phyloP scores from a whole-genome alignment of 1,284 basidiomycete genomes.

The Erythrobasidium hasegawianum region DNA sequence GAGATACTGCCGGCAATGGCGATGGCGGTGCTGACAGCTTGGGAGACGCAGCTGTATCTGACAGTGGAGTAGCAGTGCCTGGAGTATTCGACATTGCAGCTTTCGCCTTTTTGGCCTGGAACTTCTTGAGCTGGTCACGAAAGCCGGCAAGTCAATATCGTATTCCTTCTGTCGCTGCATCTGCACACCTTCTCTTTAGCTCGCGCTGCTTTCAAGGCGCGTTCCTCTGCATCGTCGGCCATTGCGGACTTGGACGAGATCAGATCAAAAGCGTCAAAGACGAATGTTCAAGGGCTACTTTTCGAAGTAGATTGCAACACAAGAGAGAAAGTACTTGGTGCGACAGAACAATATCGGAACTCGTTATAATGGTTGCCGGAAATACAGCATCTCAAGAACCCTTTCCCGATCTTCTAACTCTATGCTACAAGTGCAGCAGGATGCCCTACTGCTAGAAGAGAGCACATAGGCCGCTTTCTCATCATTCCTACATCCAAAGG shows the following conservation, averaged over 20 bases:
- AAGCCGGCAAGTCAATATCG: not conserved
- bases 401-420: too few relatives aligned
- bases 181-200: constrained; percentile 41
- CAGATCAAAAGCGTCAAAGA: too few relatives aligned
- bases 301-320: too few relatives aligned
- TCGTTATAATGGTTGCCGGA: too few relatives aligned
- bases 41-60: constrained; percentile 21
- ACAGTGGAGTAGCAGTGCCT: constrained; percentile 11
- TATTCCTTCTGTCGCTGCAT: not conserved
- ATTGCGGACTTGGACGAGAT: not conserved
- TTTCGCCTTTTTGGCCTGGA: constrained; percentile 41
- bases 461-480: too few relatives aligned
- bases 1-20: not conserved
- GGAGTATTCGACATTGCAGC: constrained; percentile 8
- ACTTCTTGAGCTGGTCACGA: constrained; percentile 37
- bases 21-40: constrained; percentile 2
- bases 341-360: too few relatives aligned
- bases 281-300: too few relatives aligned
- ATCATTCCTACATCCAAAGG: too few relatives aligned
- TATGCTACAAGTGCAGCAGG: too few relatives aligned
- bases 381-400: too few relatives aligned
- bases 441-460: too few relatives aligned
- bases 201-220: constrained; percentile 42
- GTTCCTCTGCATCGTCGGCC: constrained; percentile 37
- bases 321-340: too few relatives aligned